Evolutionary conservation across 1,139 yeast species (phyloP).

Genomic region (Diutina mesorugosa): DNA sequence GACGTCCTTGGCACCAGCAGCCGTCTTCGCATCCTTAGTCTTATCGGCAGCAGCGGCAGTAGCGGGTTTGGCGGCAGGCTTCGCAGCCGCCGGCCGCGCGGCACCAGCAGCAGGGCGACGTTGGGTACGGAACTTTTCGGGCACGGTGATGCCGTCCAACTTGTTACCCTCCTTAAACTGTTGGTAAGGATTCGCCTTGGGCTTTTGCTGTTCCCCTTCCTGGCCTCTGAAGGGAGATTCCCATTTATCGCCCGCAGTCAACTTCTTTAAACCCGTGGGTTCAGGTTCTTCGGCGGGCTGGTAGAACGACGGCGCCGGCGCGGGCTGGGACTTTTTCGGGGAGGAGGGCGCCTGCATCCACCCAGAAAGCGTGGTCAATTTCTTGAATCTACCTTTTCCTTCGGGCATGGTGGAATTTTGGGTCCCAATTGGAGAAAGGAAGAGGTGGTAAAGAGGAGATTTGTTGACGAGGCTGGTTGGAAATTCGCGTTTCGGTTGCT

Average conservation of each 20-base stretch:
- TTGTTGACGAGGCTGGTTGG: not conserved
- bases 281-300: not conserved
- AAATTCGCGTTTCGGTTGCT: not conserved
- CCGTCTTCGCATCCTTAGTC: not conserved
- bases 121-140: constrained; percentile 27
- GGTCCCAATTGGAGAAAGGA: not conserved
- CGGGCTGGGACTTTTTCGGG: constrained; percentile 7
- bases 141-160: constrained; percentile 29
- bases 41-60: not conserved
- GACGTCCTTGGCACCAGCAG: not conserved
- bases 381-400: constrained; percentile 17
- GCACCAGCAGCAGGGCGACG: constrained; percentile 12
- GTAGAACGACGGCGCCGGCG: not conserved
- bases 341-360: constrained; percentile 41
- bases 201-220: not conserved
- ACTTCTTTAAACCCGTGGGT: not conserved
- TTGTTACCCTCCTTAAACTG: constrained; percentile 24
- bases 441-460: not conserved
- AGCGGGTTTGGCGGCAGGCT: constrained; percentile 3
- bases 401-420: not conserved
- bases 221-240: constrained; percentile 1
- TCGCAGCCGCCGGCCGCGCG: constrained; percentile 4
- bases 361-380: constrained; percentile 22
- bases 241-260: not conserved
- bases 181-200: constrained; percentile 14